phyloP scores from a whole-genome alignment of 306 rosid genomes.

The Sechiopsis laciniata region DNA sequence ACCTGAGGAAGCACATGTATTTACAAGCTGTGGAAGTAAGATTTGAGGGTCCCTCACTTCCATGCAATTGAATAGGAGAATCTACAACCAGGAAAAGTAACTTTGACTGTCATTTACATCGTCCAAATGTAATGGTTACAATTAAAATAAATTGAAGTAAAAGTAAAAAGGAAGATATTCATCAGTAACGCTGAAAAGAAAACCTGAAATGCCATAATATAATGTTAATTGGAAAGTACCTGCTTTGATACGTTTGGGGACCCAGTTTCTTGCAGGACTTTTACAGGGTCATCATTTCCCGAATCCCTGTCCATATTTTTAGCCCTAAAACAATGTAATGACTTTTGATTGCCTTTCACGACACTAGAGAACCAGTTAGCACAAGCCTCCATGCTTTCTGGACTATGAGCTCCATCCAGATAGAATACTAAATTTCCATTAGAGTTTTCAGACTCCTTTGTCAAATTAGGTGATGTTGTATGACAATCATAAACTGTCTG shows the following conservation, averaged over 20 bases:
- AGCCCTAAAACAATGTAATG: conserved; percentile 25
- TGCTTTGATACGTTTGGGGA: conserved; percentile 39
- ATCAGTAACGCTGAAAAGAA: not conserved
- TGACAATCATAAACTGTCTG: conserved; percentile 48
- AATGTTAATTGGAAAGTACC: conserved; percentile 28
- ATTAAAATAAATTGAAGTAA: not conserved
- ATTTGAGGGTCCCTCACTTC: conserved; percentile 60
- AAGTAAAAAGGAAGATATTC: not conserved
- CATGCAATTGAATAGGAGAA: conserved; percentile 82
- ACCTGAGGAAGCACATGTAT: conserved; percentile 69
- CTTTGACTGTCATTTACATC: not conserved
- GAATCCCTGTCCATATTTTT: conserved; percentile 27
- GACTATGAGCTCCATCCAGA: conserved; percentile 87
- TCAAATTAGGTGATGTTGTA: conserved; percentile 26
- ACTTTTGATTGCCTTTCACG: conserved; percentile 26
- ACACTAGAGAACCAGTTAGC: conserved; percentile 46
- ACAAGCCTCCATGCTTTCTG: conserved; percentile 76
- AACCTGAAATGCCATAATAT: not conserved
- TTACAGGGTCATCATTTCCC: conserved; percentile 32
- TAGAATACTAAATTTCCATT: conserved; percentile 59
- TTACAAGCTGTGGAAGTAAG: conserved; percentile 57
- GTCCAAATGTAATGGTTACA: not conserved
- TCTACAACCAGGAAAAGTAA: conserved; percentile 37
- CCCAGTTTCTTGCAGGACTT: conserved; percentile 22
- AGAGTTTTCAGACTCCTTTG: conserved; percentile 30